Conservation (phyloP, 805 yeast genomes). For the Metschnikowia corniflorae region DNA sequence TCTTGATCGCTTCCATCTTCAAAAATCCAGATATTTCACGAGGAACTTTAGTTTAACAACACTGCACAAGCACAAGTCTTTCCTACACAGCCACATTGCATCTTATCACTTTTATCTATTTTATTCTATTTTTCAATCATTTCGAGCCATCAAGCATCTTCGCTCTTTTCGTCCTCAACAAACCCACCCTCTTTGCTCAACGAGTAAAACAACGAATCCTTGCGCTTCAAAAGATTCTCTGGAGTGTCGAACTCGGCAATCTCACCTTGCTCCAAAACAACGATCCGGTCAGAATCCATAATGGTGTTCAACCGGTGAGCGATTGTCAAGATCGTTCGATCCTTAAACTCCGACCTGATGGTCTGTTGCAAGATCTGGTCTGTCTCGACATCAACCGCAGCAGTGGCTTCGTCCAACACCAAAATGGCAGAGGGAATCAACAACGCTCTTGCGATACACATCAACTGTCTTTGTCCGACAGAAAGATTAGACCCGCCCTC, state of each 20-base stretch:
- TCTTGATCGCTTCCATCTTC: too few relatives aligned
- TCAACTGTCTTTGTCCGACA: conserved; percentile 51
- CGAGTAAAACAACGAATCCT: conserved; percentile 70
- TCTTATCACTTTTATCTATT: too few relatives aligned
- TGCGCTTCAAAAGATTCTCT: conserved; percentile 57
- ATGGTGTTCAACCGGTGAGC: conserved; percentile 84
- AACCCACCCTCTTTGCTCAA: conserved; percentile 82
- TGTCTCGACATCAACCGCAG: conserved; percentile 85
- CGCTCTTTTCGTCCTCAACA: conserved; percentile 21
- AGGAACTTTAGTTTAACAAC: too few relatives aligned
- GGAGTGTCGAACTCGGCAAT: conserved; percentile 79
- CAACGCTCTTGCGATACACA: conserved; percentile 79
- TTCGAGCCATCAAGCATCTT: not conserved
- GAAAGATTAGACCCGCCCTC: conserved; percentile 51
- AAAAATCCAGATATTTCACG: too few relatives aligned
- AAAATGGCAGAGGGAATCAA: conserved; percentile 56
- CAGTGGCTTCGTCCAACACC: conserved; percentile 82
- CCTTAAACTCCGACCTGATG: conserved; percentile 68
- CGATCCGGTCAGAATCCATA: conserved; percentile 73
- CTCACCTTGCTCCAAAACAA: conserved; percentile 71
- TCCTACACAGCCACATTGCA: too few relatives aligned
- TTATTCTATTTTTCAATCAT: too few relatives aligned
- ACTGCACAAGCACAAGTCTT: too few relatives aligned
- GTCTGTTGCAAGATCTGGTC: conserved; percentile 76
- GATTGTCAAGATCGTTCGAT: conserved; percentile 76